phyloP scores from a whole-genome alignment of 2,329 filamentous ascomycete genomes.

The Mycosphaerelloides madeirae region DNA sequence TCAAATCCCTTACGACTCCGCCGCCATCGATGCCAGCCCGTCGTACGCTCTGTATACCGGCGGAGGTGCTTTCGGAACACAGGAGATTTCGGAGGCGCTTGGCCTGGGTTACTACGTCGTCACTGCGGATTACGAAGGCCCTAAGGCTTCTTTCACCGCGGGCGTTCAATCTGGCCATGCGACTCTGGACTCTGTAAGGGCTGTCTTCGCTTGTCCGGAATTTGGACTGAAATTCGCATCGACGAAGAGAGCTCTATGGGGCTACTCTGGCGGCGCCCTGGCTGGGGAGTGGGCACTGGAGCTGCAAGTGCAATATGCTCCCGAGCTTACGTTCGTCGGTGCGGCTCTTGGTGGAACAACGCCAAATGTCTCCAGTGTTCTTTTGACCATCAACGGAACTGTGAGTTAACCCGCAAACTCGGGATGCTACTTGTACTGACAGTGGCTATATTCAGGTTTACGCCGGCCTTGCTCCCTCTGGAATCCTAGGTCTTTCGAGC shows the following conservation, averaged over 20 bases:
- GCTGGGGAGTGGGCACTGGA: constrained; percentile 52
- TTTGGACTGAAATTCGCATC: constrained; percentile 18
- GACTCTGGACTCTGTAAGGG: constrained; percentile 42
- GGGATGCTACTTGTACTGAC: no score
- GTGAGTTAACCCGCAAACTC: background rate
- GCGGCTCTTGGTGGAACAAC: constrained; percentile 48
- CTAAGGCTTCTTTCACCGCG: constrained; percentile 40
- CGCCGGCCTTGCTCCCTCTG: constrained; percentile 33
- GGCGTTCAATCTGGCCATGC: constrained; percentile 42
- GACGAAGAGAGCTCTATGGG: constrained; percentile 40
- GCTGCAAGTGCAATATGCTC: constrained; percentile 49
- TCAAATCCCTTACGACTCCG: constrained; percentile 34
- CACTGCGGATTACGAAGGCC: constrained; percentile 45
- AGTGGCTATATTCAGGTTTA: constrained; percentile 2
- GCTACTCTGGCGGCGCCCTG: constrained; percentile 53
- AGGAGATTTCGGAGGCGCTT: constrained; percentile 30
- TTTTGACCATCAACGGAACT: constrained; percentile 33
- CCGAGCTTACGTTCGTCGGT: constrained; percentile 48
- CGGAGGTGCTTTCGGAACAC: background rate
- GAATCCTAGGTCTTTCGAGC: constrained; percentile 32
- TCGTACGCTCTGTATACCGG: constrained; percentile 35
- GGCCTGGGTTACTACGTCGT: constrained; percentile 46
- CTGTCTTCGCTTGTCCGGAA: constrained; percentile 30
- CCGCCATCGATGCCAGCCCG: constrained; percentile 37
- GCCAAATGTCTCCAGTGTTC: constrained; percentile 37